Base-by-base conservation (phyloP, 2,329 filamentous ascomycete species). In the Arthrobotrys megalospora region DNA sequence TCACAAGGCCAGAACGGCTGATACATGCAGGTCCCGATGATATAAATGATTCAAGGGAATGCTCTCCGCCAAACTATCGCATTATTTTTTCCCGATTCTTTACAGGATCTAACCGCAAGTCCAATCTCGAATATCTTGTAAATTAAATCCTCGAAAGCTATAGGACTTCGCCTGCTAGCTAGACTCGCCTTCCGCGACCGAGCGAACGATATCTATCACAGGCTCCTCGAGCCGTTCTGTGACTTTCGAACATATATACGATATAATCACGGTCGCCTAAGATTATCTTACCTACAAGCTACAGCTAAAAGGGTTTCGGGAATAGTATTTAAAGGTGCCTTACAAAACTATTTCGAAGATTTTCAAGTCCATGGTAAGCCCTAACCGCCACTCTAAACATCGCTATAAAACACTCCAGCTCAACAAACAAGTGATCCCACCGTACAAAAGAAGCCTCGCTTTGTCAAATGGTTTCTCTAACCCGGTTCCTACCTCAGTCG, bases 1-100 rank as follows among this genome's bases (percentile, higher is more conserved):
- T 71, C 73, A 77, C 73, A 77, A 77, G 73, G 66, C 66, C 73
- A 55, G 73, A 50, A 66, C 73, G 66, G 60, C 67, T 77, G 73
- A 77, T 76, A 70, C 72, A 58, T 70, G 60, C 60, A 71, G 52
- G 52, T 70, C 66, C 48, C 73, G 58, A 50, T 48, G 65, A 52
- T 38, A 67, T 77, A 67, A 66, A 70, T 66, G 41, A 63, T 70
- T 68, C 14, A 50, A 11, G 53, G 48, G 63, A 50, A 67, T 14
- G 38, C 48, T 52, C 47, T 43, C 65, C n/a, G 55, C 58, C 7
- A 38, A 12, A n/a, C 16, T 10, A 45, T 68, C 45, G 70, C 53
- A 66, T 45, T 68, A 47, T 53, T 58, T 66, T 45, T 50, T 67
- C 50, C 52, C 43, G 38, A 43, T 34, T 50, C 16, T 24, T 60